A percentile compares a stretch with the other conserved stretches of the same genome.
phyloP scores from a whole-genome alignment of 2,329 filamentous ascomycete species.

The Colletotrichum kahawae region DNA sequence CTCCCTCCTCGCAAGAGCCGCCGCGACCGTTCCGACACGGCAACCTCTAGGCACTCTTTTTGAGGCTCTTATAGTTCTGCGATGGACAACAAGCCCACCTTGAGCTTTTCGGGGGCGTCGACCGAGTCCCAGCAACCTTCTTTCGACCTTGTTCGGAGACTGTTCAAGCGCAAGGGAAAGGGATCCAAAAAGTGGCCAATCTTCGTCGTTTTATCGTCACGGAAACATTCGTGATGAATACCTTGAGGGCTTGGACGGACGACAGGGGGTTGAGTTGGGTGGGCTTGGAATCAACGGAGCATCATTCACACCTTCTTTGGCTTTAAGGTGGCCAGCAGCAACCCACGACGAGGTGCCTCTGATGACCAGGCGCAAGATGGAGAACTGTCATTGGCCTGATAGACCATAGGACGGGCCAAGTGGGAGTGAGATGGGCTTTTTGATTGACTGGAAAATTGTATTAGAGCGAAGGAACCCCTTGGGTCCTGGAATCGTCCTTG shows the following conservation, averaged over 20 bases:
- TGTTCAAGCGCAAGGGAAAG: background rate
- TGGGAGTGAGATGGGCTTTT: background rate
- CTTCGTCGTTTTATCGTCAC: background rate
- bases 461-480: background rate
- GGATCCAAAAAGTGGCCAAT: background rate
- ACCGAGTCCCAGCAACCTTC: background rate
- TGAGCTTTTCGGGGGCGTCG: fast-evolving
- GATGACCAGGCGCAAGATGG: fast-evolving
- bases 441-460: background rate
- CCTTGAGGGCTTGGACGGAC: background rate
- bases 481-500: background rate
- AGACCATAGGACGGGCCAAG: background rate
- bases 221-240: background rate
- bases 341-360: fast-evolving
- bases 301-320: fast-evolving
- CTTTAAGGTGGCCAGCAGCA: fast-evolving
- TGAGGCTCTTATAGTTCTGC: fast-evolving
- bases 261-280: fast-evolving
- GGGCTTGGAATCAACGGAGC: background rate
- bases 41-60: fast-evolving
- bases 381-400: background rate
- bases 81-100: background rate
- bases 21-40: background rate
- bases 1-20: background rate
- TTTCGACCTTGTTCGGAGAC: background rate